Evolutionary conservation across 2,329 filamentous ascomycete species (phyloP), one percentile per base, ranked within the genome.

Genomic region (Anthostomella pinea): DNA sequence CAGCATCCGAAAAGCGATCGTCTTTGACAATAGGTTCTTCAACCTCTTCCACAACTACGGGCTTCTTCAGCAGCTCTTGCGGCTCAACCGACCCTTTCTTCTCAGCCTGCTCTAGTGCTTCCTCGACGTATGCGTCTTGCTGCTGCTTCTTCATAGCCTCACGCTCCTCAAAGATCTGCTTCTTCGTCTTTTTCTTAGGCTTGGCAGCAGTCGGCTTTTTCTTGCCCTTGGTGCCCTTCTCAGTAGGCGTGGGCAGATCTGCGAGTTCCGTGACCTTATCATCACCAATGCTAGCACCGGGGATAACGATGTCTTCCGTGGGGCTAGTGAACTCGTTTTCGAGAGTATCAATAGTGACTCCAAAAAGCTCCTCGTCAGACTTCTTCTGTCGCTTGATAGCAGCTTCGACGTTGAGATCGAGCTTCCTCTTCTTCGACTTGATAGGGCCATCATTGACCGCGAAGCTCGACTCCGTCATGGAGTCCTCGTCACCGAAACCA

Each of bases 351-450:
- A 78, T 69, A 21, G 73, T 76, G 28, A 85, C 69, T 10, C 78
- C 81, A 55, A 89, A 89, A 5, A 91, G 70, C 51, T 88, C 85
- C 51, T 91, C 86, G 39, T 90, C 86, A 0, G 72, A 72, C 58
- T 87, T 88, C 67, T 89, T 91, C 52, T 83, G 85, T 31, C 87
- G 80, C 62, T 95, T 93, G 33, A 85, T 78, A 30, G 83, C 76
- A 36, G 77, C 75, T 39, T 85, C 77, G 14, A 86, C 75, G 23
- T 83, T 80, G 28, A 81, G 68, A 24, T 85, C 77, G 24, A 87
- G 72, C 62, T 91, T 93, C 47, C 85, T 81, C 60, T 95, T 93
- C 59, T 66, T 85, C 53, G 61, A 68, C 56, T 61, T 72, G 41
- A 58, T 65, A 46, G 57, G 66, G 43, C 64, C 59, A 31, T 87